phyloP scores from a whole-genome alignment of 2,329 filamentous ascomycete species.

The Paraconiothyrium sp. region DNA sequence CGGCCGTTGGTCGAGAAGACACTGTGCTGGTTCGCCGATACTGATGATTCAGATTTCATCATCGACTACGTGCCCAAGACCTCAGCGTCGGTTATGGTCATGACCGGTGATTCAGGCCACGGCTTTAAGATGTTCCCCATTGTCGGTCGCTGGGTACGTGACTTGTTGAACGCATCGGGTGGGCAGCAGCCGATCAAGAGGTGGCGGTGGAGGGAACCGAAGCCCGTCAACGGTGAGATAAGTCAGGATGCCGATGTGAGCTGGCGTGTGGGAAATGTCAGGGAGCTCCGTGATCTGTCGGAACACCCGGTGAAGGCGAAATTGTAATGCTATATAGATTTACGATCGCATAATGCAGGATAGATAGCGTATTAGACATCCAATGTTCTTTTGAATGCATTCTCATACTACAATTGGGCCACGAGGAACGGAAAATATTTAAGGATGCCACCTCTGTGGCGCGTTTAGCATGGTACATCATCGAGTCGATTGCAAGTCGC shows the following conservation, averaged over 20 bases:
- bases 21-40: constrained; percentile 73
- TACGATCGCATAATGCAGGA: not conserved
- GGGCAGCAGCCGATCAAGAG: constrained; percentile 55
- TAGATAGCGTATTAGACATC: not conserved
- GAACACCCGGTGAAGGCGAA: constrained; percentile 25
- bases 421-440: not conserved
- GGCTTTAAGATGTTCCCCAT: constrained; percentile 71
- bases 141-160: constrained; percentile 63
- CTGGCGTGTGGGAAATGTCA: constrained; percentile 56
- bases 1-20: constrained; percentile 65
- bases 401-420: not conserved
- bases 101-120: constrained; percentile 69
- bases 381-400: not conserved
- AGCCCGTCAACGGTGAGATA: constrained; percentile 40
- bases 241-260: constrained; percentile 58
- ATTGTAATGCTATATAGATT: constrained; percentile 19
- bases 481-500: not conserved
- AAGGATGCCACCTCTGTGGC: not conserved
- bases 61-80: constrained; percentile 67
- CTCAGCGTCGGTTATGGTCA: constrained; percentile 57
- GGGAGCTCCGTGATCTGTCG: constrained; percentile 33
- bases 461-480: not conserved
- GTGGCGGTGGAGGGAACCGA: constrained; percentile 63
- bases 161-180: constrained; percentile 54
- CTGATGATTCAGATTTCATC: constrained; percentile 67